Evolutionary conservation across 1,284 basidiomycete species (phyloP).

Genomic region (Irpex rosettiformis): DNA sequence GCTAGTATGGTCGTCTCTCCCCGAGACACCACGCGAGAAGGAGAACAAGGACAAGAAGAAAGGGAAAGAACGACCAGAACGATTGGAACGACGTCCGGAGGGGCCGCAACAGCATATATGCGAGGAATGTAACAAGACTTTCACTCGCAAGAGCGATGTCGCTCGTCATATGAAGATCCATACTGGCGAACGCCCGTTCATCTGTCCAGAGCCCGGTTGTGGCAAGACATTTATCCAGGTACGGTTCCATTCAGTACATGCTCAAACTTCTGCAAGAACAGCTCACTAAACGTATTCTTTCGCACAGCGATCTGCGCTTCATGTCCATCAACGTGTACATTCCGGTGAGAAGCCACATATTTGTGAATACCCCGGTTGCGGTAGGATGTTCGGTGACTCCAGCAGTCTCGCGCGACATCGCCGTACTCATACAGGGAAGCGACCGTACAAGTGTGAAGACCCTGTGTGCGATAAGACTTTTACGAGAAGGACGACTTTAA

Average conservation of each 20-base stretch:
- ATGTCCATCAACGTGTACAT: slow-evolving; percentile 83
- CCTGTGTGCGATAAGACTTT: slow-evolving; percentile 81
- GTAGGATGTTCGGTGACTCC: slow-evolving; percentile 83
- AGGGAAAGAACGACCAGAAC: slow-evolving; percentile 23
- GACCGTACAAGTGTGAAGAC: slow-evolving; percentile 79
- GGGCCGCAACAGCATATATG: slow-evolving; percentile 40
- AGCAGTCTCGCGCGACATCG: slow-evolving; percentile 87
- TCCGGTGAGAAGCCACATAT: slow-evolving; percentile 88
- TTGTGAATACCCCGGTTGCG: slow-evolving; percentile 83
- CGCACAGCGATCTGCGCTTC: slow-evolving; percentile 74
- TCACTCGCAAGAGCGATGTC: slow-evolving; percentile 74
- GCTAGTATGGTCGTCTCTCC: slow-evolving; percentile 42
- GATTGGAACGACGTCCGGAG: slow-evolving; percentile 26
- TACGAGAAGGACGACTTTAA: slow-evolving; percentile 76
- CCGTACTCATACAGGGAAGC: slow-evolving; percentile 80
- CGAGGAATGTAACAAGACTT: slow-evolving; percentile 70
- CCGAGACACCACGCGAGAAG: slow-evolving; percentile 19
- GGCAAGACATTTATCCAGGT: slow-evolving; percentile 88
- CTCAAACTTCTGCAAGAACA: not conserved
- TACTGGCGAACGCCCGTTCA: slow-evolving; percentile 84
- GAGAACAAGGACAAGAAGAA: slow-evolving; percentile 20
- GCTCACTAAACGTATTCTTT: slow-evolving; percentile 5
- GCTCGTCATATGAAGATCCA: slow-evolving; percentile 83
- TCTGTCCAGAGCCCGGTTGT: slow-evolving; percentile 65
- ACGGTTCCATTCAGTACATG: slow-evolving; percentile 16